Evolutionary conservation across 352 stramenopile species (phyloP).

Genomic region (Thraustochytrium striatum): DNA sequence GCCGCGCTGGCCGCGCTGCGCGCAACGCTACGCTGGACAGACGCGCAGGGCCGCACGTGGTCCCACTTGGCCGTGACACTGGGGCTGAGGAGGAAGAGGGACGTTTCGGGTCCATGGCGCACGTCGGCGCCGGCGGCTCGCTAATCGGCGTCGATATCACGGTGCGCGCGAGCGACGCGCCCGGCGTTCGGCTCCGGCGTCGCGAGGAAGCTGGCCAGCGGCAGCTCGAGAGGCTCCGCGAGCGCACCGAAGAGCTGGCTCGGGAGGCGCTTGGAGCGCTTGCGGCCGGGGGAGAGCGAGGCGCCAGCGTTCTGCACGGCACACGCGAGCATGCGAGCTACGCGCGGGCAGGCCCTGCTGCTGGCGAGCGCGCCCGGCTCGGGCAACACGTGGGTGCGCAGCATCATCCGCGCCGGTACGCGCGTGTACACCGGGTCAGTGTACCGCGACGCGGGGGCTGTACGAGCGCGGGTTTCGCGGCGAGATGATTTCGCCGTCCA

Average conservation of each 20-base stretch:
- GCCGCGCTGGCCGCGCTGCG: too few relatives aligned
- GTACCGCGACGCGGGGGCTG: not conserved
- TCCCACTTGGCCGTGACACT: too few relatives aligned
- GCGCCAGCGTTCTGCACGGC: not conserved
- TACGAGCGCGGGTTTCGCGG: constrained; percentile 10
- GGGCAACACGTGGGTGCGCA: constrained; percentile 36
- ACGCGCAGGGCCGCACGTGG: too few relatives aligned
- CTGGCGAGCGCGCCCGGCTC: constrained; percentile 7
- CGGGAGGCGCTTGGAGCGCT: not conserved
- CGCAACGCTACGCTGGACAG: too few relatives aligned
- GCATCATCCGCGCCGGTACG: constrained; percentile 22
- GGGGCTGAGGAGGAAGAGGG: too few relatives aligned
- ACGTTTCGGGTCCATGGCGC: too few relatives aligned
- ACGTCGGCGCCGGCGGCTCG: too few relatives aligned
- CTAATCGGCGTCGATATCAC: too few relatives aligned
- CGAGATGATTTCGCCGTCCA: not conserved
- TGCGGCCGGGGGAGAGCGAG: not conserved
- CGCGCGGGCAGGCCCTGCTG: not conserved
- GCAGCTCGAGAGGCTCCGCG: not conserved
- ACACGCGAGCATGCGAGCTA: not conserved
- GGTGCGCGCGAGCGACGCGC: too few relatives aligned
- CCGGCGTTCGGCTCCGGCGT: too few relatives aligned
- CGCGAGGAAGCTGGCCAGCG: not conserved
- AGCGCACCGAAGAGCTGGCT: constrained; percentile 21
- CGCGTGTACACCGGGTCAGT: constrained; percentile 12